A percentile compares a stretch with the other conserved stretches of the same genome.
Evolutionary conservation across 73 alveolate species (phyloP).

Genomic region (Paramecium tetraurelia): DNA sequence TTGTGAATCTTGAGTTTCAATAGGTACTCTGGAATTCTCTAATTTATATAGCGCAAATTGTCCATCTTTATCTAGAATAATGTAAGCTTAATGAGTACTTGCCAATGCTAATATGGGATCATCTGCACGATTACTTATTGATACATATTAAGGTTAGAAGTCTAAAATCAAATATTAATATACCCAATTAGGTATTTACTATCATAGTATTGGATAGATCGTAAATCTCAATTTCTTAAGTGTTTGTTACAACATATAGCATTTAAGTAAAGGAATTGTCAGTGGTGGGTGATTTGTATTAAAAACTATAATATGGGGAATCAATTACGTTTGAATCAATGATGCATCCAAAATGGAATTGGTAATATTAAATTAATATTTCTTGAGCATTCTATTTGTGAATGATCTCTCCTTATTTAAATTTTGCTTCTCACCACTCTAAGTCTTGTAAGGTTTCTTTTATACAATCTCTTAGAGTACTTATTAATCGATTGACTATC

Average conservation of each 20-base stretch:
- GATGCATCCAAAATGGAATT: background rate
- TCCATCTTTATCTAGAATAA: background rate
- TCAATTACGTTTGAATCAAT: background rate
- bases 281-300: background rate
- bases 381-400: background rate
- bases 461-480: background rate
- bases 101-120: background rate
- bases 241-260: background rate
- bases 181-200: background rate
- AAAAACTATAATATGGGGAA: background rate
- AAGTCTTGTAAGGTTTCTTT: background rate
- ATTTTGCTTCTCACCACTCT: background rate
- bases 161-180: background rate
- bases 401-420: background rate
- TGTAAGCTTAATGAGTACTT: background rate
- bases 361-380: background rate
- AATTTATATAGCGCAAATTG: background rate
- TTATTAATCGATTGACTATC: background rate
- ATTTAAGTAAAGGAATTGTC: background rate
- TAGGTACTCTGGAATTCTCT: background rate
- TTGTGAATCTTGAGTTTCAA: background rate
- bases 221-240: background rate
- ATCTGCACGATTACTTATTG: background rate
- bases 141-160: background rate
- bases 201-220: background rate